Conservation (phyloP, 78 protist genomes). For the Dictyostelium citrinum region DNA sequence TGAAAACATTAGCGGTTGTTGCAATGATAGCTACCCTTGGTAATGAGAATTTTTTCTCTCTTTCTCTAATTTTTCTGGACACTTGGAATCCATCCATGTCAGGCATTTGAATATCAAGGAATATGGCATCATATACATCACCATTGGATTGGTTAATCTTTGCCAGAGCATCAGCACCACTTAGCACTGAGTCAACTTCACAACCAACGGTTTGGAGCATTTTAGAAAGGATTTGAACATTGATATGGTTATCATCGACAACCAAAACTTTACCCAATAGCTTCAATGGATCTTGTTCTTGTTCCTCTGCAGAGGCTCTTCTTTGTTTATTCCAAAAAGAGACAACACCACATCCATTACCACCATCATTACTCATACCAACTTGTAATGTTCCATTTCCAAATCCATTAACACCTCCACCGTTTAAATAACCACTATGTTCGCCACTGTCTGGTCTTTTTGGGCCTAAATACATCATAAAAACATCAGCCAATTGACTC, state of each 20-base stretch:
- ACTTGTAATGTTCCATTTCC: neutral
- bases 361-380: neutral
- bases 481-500: neutral
- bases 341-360: neutral
- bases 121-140: constrained; percentile 7
- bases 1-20: constrained; percentile 67
- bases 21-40: constrained; percentile 43
- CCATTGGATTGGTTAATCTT: neutral
- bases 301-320: neutral
- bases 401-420: neutral
- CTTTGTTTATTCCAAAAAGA: neutral
- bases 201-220: constrained; percentile 41
- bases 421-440: neutral
- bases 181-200: constrained; percentile 15
- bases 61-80: constrained; percentile 17
- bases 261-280: constrained; percentile 24
- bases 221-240: constrained; percentile 8
- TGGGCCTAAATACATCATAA: neutral
- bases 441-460: neutral
- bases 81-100: constrained; percentile 72
- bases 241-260: constrained; percentile 53
- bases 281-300: neutral
- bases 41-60: neutral
- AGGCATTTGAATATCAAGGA: constrained; percentile 67
- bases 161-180: constrained; percentile 49